phyloP scores from a whole-genome alignment of 805 yeast species.

The Candida orba region DNA sequence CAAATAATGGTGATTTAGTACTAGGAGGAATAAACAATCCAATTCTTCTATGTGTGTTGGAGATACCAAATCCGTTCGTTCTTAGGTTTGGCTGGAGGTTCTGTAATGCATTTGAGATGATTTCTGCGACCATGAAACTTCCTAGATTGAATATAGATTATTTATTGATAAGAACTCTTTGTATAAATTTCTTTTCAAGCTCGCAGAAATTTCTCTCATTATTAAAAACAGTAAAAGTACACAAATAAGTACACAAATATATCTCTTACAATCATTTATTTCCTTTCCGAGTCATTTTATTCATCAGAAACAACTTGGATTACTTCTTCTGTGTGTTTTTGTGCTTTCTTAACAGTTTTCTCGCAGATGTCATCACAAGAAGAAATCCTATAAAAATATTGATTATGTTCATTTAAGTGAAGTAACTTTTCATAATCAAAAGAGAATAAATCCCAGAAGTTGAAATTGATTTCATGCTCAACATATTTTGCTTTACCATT shows the following conservation, averaged over 20 bases:
- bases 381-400: slow-evolving; percentile 15
- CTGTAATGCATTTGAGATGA: slow-evolving; percentile 15
- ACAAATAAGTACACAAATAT: no score
- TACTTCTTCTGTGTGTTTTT: neutral
- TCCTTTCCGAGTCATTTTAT: no score
- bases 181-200: neutral
- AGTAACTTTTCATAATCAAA: slow-evolving; percentile 12
- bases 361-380: slow-evolving; percentile 13
- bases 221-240: no score
- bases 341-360: slow-evolving; percentile 1
- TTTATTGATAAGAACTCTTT: neutral
- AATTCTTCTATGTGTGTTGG: slow-evolving; percentile 32
- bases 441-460: slow-evolving; percentile 13
- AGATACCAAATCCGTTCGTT: slow-evolving; percentile 36
- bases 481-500: slow-evolving; percentile 12
- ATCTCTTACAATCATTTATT: no score
- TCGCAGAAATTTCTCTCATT: no score
- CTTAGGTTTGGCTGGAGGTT: slow-evolving; percentile 31
- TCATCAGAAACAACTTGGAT: neutral
- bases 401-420: slow-evolving; percentile 15
- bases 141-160: no score
- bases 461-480: slow-evolving; percentile 10
- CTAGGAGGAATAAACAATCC: slow-evolving; percentile 34
- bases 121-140: slow-evolving; percentile 10
- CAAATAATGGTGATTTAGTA: slow-evolving; percentile 34